These are phyloP conservation scores for Trypanosoma scelopori DNA, from an alignment of 208 protist species.

Conservation along the genomic window DNA sequence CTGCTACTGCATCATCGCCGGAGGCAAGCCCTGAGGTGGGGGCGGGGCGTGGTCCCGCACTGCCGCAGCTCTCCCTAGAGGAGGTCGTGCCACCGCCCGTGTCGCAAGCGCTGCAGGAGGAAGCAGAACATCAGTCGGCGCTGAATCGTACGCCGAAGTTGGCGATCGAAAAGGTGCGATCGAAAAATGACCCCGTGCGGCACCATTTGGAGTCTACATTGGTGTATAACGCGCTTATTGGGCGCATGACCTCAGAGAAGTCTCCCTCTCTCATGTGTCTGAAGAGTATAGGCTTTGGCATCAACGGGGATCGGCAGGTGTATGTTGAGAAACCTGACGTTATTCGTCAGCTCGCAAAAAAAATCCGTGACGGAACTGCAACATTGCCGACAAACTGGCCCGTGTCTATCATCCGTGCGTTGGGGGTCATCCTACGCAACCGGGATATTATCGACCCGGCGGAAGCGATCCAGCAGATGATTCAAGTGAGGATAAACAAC, in stretches of 20 bases:
- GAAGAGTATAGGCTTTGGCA: slow-evolving; percentile 70
- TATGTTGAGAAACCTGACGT: slow-evolving; percentile 53
- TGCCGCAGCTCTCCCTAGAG: neutral
- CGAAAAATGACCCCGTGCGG: neutral
- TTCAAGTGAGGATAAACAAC: slow-evolving; percentile 78
- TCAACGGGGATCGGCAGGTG: slow-evolving; percentile 74
- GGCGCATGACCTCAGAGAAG: slow-evolving; percentile 80
- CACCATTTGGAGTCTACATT: slow-evolving; percentile 28
- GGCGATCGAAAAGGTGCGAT: slow-evolving; percentile 10
- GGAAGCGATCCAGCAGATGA: slow-evolving; percentile 75
- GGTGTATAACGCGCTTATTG: slow-evolving; percentile 83
- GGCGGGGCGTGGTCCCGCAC: neutral
- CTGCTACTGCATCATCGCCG: neutral
- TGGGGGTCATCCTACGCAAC: slow-evolving; percentile 66
- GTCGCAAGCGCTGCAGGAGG: neutral
- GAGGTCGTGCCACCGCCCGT: neutral
- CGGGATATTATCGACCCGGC: slow-evolving; percentile 64
- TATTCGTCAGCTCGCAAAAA: slow-evolving; percentile 63
- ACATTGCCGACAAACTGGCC: slow-evolving; percentile 72
- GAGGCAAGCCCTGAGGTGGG: neutral
- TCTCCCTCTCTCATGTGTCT: slow-evolving; percentile 58
- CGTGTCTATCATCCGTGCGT: slow-evolving; percentile 49
- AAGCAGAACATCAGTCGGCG: neutral
- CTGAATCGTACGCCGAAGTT: neutral
- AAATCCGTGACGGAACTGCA: slow-evolving; percentile 53